Conservation (phyloP, 2,329 filamentous ascomycete genomes). For the Scorias spongiosa region DNA sequence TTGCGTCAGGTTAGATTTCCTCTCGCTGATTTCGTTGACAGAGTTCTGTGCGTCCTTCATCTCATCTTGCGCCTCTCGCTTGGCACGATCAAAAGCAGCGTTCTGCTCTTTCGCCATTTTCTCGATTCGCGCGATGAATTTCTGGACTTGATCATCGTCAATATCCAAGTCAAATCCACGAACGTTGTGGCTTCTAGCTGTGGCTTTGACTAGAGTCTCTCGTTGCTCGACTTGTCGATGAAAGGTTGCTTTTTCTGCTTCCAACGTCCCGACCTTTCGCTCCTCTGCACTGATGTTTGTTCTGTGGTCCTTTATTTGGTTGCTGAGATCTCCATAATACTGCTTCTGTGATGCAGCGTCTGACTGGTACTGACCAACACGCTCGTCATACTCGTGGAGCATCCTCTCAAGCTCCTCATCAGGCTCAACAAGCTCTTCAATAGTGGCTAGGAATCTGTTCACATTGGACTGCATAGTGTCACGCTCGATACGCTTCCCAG, state of each 20-base stretch:
- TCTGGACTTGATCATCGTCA: slow-evolving; percentile 54
- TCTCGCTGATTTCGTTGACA: slow-evolving; percentile 60
- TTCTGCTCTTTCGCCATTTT: slow-evolving; percentile 67
- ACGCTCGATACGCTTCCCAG: slow-evolving; percentile 61
- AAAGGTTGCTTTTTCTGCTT: slow-evolving; percentile 76
- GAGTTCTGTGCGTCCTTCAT: slow-evolving; percentile 54
- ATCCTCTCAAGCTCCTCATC: slow-evolving; percentile 60
- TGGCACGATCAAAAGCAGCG: slow-evolving; percentile 57
- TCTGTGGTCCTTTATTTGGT: slow-evolving; percentile 33
- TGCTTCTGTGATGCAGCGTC: slow-evolving; percentile 43
- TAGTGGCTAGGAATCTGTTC: slow-evolving; percentile 51
- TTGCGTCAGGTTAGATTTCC: slow-evolving; percentile 56
- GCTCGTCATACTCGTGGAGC: slow-evolving; percentile 63
- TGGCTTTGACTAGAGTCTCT: slow-evolving; percentile 59
- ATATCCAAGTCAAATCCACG: slow-evolving; percentile 72
- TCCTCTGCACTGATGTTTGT: slow-evolving; percentile 30
- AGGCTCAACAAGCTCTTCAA: slow-evolving; percentile 63
- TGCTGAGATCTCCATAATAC: slow-evolving; percentile 49
- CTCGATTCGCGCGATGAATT: slow-evolving; percentile 64
- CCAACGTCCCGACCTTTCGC: slow-evolving; percentile 56
- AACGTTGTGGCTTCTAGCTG: slow-evolving; percentile 62
- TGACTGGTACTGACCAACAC: slow-evolving; percentile 49
- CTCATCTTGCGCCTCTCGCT: slow-evolving; percentile 59
- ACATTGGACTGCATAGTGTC: slow-evolving; percentile 56
- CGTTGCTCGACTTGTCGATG: slow-evolving; percentile 64